phyloP scores from a whole-genome alignment of 2,329 filamentous ascomycete genomes.

The Microcyclosporella mali region DNA sequence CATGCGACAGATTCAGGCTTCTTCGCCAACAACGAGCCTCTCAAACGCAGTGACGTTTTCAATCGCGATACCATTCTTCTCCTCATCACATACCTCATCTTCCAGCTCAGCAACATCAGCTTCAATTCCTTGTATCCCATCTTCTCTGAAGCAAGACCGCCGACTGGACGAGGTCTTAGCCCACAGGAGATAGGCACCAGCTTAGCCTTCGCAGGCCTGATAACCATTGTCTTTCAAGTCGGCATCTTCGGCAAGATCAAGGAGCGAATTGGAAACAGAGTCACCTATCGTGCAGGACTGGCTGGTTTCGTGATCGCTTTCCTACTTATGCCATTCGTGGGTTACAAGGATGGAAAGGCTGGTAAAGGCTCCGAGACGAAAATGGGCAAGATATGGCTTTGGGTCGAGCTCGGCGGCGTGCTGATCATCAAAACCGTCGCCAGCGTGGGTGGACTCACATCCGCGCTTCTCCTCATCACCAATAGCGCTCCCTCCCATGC shows the following conservation, averaged over 20 bases:
- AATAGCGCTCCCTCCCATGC: slow-evolving; percentile 84
- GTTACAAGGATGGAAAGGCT: slow-evolving; percentile 58
- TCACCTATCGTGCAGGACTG: slow-evolving; percentile 72
- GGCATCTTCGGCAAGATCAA: slow-evolving; percentile 76
- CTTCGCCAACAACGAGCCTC: slow-evolving; percentile 42
- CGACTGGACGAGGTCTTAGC: slow-evolving; percentile 67
- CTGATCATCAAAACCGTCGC: slow-evolving; percentile 86
- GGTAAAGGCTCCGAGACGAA: slow-evolving; percentile 45
- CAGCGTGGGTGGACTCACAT: slow-evolving; percentile 81
- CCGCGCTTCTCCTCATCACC: slow-evolving; percentile 83
- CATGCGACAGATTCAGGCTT: slow-evolving; percentile 27
- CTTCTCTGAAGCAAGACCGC: slow-evolving; percentile 69
- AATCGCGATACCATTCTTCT: slow-evolving; percentile 78
- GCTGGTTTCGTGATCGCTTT: slow-evolving; percentile 77
- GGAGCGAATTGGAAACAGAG: slow-evolving; percentile 73
- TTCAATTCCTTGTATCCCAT: slow-evolving; percentile 95
- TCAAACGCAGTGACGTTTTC: slow-evolving; percentile 56
- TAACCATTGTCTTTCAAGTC: slow-evolving; percentile 86
- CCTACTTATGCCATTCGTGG: slow-evolving; percentile 81
- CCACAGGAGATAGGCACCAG: slow-evolving; percentile 80
- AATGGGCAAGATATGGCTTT: slow-evolving; percentile 62
- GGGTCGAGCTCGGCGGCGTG: slow-evolving; percentile 70
- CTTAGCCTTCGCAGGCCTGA: slow-evolving; percentile 73
- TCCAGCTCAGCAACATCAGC: slow-evolving; percentile 87
- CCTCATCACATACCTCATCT: slow-evolving; percentile 80